Evolutionary conservation across 306 rosid species (phyloP).

Genomic region (Ziziphus jujuba): DNA sequence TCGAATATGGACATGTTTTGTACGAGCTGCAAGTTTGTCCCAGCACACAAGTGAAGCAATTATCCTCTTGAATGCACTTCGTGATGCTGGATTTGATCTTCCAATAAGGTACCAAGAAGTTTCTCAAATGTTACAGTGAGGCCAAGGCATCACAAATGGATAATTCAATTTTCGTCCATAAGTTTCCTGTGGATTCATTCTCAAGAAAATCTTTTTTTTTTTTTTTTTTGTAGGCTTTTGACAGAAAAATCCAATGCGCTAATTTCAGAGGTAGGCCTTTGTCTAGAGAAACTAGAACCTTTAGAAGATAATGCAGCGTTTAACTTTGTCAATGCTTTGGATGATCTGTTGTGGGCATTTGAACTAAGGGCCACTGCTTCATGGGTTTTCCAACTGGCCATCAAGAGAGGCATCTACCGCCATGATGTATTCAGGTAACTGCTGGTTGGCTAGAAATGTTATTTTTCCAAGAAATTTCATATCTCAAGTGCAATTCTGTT

Average conservation of each 20-base stretch:
- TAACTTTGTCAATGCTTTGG: conserved; percentile 87
- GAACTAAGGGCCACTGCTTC: conserved; percentile 92
- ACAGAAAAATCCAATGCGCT: conserved; percentile 69
- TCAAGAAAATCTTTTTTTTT: conserved; percentile 21
- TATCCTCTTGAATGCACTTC: conserved; percentile 63
- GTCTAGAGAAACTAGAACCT: conserved; percentile 57
- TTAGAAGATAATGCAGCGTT: conserved; percentile 87
- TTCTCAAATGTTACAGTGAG: conserved; percentile 1
- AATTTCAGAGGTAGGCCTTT: conserved; percentile 64
- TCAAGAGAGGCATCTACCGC: conserved; percentile 69
- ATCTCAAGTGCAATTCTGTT: neutral
- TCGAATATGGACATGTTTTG: conserved; percentile 96
- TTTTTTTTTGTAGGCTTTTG: conserved; percentile 63
- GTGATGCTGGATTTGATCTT: conserved; percentile 65
- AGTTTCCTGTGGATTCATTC: conserved; percentile 19
- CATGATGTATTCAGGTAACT: conserved; percentile 66
- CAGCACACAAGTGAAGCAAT: conserved; percentile 51
- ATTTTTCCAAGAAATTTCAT: conserved; percentile 7
- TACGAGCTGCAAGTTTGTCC: conserved; percentile 85
- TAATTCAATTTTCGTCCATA: neutral
- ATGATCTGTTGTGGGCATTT: conserved; percentile 93
- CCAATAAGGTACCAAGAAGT: conserved; percentile 66
- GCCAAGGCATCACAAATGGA: neutral
- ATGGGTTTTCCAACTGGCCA: conserved; percentile 91
- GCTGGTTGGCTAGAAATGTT: conserved; percentile 12